Percentiles rank a stretch among this genome's conserved stretches.
Conservation (phyloP, 2,329 filamentous ascomycete genomes). For the Nigrograna mackinnonii region DNA sequence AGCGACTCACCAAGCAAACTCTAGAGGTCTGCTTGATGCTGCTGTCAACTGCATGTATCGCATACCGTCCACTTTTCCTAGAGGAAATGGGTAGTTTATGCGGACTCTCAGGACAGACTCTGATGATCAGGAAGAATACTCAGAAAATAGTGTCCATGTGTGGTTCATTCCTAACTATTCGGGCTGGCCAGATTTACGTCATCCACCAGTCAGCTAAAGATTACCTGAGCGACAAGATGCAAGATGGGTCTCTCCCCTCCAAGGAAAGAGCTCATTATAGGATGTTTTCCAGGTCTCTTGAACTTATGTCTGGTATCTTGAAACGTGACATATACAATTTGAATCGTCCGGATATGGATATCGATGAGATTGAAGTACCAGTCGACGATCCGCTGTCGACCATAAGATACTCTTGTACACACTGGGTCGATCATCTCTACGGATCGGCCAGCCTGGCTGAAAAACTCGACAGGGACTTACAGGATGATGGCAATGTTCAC, state of each 20-base stretch:
- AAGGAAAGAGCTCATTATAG: conserved; percentile 11
- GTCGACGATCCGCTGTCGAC: conserved; percentile 23
- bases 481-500: not conserved
- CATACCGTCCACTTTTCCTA: conserved; percentile 42
- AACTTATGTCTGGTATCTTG: conserved; percentile 18
- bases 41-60: conserved; percentile 31
- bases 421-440: conserved; percentile 40
- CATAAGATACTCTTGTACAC: conserved; percentile 31
- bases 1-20: conserved; percentile 23
- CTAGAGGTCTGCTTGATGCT: conserved; percentile 36
- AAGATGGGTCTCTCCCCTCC: not conserved
- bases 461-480: no score
- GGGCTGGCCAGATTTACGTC: conserved; percentile 1
- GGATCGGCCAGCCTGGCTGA: no score
- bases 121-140: conserved; percentile 3
- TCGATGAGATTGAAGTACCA: conserved; percentile 18
- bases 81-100: conserved; percentile 30
- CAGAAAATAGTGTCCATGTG: not conserved
- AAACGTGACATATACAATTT: conserved; percentile 26
- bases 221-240: not conserved
- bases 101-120: conserved; percentile 15
- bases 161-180: conserved; percentile 4
- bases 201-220: conserved; percentile 5
- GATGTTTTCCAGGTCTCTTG: conserved; percentile 28
- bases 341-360: conserved; percentile 11